phyloP scores from a whole-genome alignment of 2,329 filamentous ascomycete genomes.

The Colletotrichum tabaci region DNA sequence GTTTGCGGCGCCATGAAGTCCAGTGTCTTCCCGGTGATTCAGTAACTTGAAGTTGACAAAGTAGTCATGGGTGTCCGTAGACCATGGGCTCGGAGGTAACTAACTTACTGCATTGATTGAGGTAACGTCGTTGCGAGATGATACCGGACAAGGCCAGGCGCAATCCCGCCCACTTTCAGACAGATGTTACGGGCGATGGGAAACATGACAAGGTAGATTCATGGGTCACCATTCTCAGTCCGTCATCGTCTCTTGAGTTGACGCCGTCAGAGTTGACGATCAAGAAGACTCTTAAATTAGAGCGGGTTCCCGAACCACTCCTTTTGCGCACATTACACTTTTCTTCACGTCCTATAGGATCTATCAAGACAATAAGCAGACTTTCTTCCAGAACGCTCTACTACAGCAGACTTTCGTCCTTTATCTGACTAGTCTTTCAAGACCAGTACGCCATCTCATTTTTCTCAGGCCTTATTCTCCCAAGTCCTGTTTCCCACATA shows the following conservation, averaged over 20 bases:
- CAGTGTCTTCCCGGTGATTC: neutral
- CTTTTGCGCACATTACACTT: neutral
- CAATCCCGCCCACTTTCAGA: neutral
- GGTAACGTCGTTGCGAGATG: conserved; percentile 2
- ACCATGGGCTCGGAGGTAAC: neutral
- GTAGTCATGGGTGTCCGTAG: neutral
- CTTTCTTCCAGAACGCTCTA: no score
- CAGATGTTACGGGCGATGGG: neutral
- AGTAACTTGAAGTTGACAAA: neutral
- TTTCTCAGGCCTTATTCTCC: no score
- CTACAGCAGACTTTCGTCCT: no score
- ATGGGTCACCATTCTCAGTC: neutral
- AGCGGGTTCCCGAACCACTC: neutral
- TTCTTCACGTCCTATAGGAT: neutral
- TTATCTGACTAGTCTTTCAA: no score
- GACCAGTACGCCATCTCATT: no score
- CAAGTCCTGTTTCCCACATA: no score
- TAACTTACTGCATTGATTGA: neutral
- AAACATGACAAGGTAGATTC: neutral
- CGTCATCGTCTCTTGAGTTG: neutral
- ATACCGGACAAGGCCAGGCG: conserved; percentile 6
- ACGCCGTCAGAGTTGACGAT: neutral
- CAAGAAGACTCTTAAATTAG: neutral
- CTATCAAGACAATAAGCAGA: neutral
- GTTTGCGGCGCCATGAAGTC: neutral